Evolutionary conservation across 345 rosid genomes (phyloP).

Genomic region (Eucalyptus cladocalyx): DNA sequence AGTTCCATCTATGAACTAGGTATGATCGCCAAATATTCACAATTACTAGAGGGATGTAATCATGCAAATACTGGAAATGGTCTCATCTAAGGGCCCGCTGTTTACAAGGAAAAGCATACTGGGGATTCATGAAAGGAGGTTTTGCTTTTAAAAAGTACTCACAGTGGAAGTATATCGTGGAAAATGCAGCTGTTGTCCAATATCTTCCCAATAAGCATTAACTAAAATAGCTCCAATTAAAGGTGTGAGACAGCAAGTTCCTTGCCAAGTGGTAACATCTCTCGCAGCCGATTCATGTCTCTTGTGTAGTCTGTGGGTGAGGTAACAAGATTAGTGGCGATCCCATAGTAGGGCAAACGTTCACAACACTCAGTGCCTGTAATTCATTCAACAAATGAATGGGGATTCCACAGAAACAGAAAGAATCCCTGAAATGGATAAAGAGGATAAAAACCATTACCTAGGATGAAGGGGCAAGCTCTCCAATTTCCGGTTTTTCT

Average conservation of each 20-base stretch:
- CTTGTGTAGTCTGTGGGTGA: slow-evolving; percentile 18
- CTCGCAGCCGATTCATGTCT: slow-evolving; percentile 22
- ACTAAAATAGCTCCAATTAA: slow-evolving; percentile 27
- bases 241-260: slow-evolving; percentile 26
- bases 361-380: slow-evolving; percentile 26
- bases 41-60: not conserved
- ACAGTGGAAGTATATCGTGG: slow-evolving; percentile 22
- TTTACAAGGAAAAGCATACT: not conserved
- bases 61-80: not conserved
- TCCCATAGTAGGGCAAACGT: slow-evolving; percentile 28
- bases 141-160: not conserved
- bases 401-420: not conserved
- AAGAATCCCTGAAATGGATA: not conserved
- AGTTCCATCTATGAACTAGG: not conserved
- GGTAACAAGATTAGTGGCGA: slow-evolving; percentile 29
- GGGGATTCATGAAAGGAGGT: not conserved
- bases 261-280: slow-evolving; percentile 22
- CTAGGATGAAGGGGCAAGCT: slow-evolving; percentile 31
- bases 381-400: not conserved
- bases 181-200: slow-evolving; percentile 27
- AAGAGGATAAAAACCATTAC: not conserved
- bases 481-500: slow-evolving; percentile 20
- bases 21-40: not conserved
- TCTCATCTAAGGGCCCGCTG: not conserved
- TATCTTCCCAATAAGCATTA: slow-evolving; percentile 32